Conservation (phyloP, 768 basidiomycete genomes). For the Phlebiopsis gigantea region DNA sequence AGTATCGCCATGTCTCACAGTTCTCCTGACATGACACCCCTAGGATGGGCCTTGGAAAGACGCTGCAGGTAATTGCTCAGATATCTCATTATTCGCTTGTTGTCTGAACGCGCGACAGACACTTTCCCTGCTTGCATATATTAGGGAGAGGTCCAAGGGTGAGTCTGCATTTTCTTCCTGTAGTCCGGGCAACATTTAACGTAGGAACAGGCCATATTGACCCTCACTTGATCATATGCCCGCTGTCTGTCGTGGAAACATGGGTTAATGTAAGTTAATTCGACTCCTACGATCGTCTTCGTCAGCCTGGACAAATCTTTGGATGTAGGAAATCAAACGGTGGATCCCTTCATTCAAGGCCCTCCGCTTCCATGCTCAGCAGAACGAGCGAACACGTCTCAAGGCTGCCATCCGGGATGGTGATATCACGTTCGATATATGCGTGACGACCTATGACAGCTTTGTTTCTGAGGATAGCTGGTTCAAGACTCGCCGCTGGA, state of each 20-base stretch:
- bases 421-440: constrained; percentile 37
- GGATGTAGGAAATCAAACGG: constrained; percentile 42
- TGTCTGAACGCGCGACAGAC: constrained; percentile 30
- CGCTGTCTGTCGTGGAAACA: constrained; percentile 58
- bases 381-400: constrained; percentile 48
- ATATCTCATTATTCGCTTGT: background rate
- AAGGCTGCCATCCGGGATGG: constrained; percentile 37
- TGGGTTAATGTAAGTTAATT: constrained; percentile 43
- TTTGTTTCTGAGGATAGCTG: constrained; percentile 53
- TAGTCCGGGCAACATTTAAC: background rate
- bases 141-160: constrained; percentile 50
- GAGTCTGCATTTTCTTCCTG: background rate
- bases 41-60: constrained; percentile 65
- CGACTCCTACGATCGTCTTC: background rate
- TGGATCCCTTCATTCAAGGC: constrained; percentile 49
- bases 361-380: constrained; percentile 59
- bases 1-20: background rate
- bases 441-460: constrained; percentile 66
- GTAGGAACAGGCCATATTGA: constrained; percentile 32
- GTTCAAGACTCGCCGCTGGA: constrained; percentile 58
- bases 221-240: constrained; percentile 71
- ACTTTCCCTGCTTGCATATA: constrained; percentile 60
- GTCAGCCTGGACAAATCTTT: background rate
- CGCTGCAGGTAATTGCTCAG: constrained; percentile 40
- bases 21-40: background rate